phyloP scores from a whole-genome alignment of 2,329 filamentous ascomycete genomes.

The Aspergillus candidus region DNA sequence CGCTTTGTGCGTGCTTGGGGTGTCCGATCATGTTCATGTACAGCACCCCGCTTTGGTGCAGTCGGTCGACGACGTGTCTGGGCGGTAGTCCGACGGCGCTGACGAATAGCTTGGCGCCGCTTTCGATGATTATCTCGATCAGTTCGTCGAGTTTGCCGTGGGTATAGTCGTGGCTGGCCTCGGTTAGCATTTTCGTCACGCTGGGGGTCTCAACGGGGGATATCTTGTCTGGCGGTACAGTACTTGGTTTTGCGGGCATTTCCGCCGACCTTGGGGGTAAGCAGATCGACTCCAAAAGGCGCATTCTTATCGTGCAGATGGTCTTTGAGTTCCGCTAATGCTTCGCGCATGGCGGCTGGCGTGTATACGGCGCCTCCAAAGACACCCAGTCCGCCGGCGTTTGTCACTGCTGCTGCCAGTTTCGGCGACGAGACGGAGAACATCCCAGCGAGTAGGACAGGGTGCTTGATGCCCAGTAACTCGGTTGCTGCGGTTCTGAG shows the following conservation, averaged over 20 bases:
- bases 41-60: slow-evolving; percentile 79
- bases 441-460: slow-evolving; percentile 19
- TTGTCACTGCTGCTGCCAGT: slow-evolving; percentile 20
- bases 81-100: slow-evolving; percentile 93
- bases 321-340: slow-evolving; percentile 66
- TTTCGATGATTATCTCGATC: slow-evolving; percentile 86
- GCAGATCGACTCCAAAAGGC: slow-evolving; percentile 42
- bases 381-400: slow-evolving; percentile 21
- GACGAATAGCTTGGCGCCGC: slow-evolving; percentile 86
- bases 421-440: slow-evolving; percentile 15
- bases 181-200: slow-evolving; percentile 5
- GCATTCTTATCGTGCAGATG: slow-evolving; percentile 16
- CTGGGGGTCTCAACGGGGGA: too few relatives aligned
- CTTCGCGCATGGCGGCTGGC: slow-evolving; percentile 56
- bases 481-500: slow-evolving; percentile 5
- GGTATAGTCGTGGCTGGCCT: slow-evolving; percentile 89
- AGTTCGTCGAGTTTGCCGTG: slow-evolving; percentile 95
- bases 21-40: slow-evolving; percentile 99
- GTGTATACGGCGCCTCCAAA: slow-evolving; percentile 36
- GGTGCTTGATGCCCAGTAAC: slow-evolving; percentile 18
- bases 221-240: slow-evolving; percentile 11
- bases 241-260: slow-evolving; percentile 92
- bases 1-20: slow-evolving; percentile 98
- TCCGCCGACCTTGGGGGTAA: slow-evolving; percentile 90
- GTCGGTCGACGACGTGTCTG: slow-evolving; percentile 77